Base-by-base conservation (phyloP, 2,329 filamentous ascomycete species). In the Cladophialophora yegresii region DNA sequence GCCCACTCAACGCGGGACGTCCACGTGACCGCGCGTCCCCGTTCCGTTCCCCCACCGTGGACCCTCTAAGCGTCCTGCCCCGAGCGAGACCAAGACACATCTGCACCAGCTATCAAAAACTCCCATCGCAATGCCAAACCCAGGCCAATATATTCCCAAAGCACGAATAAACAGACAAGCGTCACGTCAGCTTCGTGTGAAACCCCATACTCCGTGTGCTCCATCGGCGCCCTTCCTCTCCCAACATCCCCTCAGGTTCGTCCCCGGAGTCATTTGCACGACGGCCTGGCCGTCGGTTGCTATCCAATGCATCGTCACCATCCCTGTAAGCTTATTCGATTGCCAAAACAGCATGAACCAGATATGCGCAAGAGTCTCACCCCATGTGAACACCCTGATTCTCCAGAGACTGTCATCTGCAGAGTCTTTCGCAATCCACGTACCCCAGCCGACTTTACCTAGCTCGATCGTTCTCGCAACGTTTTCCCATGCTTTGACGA, bases 351-450 rank as follows among this genome's bases (percentile, higher is more conserved):
- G 76, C 45, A 93, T 75, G 3, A 95, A 76, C 74, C 92, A 96
- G 36, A 91, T 82, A 71, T 96, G 88, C 60, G 86, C 83, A 0
- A 86, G 85, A 0, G 91, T 79, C 67, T 88, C 84, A 0, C 90
- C 92, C 88, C 90, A 96, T 72, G 90, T 91, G 73, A 90, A 95
- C 1, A 93, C 75, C 36, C 86, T 83, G 1, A 96, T 74, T 1
- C 69, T 75, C 62, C 65, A 66, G 33, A 57, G 36, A 47, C 26
- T 45, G 8, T 49, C 59, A 33, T 53, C 63, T 33, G 69, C 67
- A 43, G 76, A 75, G 8, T 75, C 67, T 53, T 61, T 68, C 3
- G 62, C 54, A 66, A 79, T 78, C 76, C 79, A 78, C 1, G 80
- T 78, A 0, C 79, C 79, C 78, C 78, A 81, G 1, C 80, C 80